Conservation (phyloP, 1,284 basidiomycete genomes). For the Tylopilus sp. region DNA sequence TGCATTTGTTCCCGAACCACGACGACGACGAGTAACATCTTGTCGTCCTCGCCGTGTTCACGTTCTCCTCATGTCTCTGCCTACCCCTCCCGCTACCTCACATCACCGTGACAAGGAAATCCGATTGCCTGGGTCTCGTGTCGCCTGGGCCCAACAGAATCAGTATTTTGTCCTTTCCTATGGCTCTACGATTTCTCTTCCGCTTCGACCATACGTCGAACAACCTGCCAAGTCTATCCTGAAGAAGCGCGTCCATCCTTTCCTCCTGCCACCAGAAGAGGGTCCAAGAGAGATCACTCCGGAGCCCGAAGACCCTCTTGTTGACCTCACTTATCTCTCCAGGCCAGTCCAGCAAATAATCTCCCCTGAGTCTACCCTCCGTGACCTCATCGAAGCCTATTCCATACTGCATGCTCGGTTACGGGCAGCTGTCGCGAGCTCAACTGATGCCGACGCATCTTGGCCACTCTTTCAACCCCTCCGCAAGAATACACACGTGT, state of each 20-base stretch:
- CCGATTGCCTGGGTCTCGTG: slow-evolving; percentile 40
- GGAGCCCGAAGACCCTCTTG: slow-evolving; percentile 63
- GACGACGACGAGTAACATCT: slow-evolving; percentile 16
- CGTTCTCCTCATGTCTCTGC: slow-evolving; percentile 40
- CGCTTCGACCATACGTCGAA: slow-evolving; percentile 36
- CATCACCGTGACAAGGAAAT: slow-evolving; percentile 56
- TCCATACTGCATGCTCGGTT: slow-evolving; percentile 61
- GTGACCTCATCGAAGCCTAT: slow-evolving; percentile 66
- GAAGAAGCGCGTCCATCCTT: slow-evolving; percentile 43
- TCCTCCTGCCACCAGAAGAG: slow-evolving; percentile 39
- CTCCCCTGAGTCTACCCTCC: slow-evolving; percentile 41
- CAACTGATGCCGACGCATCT: slow-evolving; percentile 52
- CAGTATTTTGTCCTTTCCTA: slow-evolving; percentile 48
- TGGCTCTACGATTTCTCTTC: slow-evolving; percentile 30
- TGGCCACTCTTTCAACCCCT: slow-evolving; percentile 70
- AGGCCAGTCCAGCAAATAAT: slow-evolving; percentile 57
- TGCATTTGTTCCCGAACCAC: slow-evolving; percentile 10
- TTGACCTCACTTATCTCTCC: slow-evolving; percentile 56
- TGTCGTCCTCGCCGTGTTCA: slow-evolving; percentile 16
- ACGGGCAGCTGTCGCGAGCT: slow-evolving; percentile 44
- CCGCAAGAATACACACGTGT: slow-evolving; percentile 43
- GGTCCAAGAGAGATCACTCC: slow-evolving; percentile 60
- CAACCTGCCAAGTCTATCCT: slow-evolving; percentile 58
- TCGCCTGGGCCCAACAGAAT: slow-evolving; percentile 57
- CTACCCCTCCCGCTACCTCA: slow-evolving; percentile 59